Conservation (phyloP, 441 rosid genomes). For the Raphanus hybrid region DNA sequence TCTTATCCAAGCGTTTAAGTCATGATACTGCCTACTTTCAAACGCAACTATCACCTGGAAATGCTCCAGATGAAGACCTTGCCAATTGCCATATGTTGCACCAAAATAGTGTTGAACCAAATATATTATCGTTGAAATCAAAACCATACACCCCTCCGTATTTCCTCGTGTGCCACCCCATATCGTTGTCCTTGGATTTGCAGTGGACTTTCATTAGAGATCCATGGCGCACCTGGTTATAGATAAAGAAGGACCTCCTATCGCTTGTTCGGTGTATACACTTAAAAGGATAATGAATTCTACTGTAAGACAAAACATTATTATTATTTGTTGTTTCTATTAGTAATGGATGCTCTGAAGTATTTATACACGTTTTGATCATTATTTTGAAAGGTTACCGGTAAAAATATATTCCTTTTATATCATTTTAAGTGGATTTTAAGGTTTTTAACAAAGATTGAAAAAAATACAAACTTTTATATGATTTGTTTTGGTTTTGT, state of each 20-base stretch:
- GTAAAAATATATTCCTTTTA: background rate
- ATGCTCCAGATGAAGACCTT: background rate
- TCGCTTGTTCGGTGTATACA: background rate
- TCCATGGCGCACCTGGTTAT: background rate
- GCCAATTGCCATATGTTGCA: background rate
- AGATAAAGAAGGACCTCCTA: background rate
- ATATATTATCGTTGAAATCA: background rate
- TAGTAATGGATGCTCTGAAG: background rate
- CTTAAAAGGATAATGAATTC: background rate
- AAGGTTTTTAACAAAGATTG: no score
- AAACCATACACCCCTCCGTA: background rate
- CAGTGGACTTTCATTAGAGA: slow-evolving; percentile 2
- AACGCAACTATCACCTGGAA: slow-evolving; percentile 3
- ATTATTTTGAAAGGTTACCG: background rate
- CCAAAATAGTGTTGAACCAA: background rate
- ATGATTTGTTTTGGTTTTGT: no score
- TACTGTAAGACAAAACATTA: background rate
- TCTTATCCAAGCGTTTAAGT: background rate
- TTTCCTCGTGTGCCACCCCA: background rate
- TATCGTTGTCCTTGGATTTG: background rate
- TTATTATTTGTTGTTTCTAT: background rate
- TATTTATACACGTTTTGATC: background rate
- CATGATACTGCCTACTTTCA: background rate
- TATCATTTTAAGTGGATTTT: no score
- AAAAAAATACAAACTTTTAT: no score